phyloP scores from a whole-genome alignment of 148 eudicot genomes.

The Nyssa sinensis region DNA sequence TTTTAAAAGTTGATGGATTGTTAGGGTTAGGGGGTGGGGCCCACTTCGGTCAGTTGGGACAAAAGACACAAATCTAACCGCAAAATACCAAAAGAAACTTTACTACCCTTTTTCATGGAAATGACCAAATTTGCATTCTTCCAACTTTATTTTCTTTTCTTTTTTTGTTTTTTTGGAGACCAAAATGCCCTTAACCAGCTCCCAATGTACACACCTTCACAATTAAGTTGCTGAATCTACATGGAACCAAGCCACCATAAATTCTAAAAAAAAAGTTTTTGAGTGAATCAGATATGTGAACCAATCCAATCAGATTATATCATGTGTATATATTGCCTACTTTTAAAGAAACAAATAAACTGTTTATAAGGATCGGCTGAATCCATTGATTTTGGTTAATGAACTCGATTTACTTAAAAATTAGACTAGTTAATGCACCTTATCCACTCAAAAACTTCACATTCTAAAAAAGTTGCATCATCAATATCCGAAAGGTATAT shows the following conservation, averaged over 20 bases:
- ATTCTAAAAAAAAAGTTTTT: background rate
- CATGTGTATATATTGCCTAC: no score
- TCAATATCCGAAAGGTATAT: background rate
- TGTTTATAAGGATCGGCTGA: no score
- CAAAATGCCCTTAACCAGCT: slow-evolving; percentile 3
- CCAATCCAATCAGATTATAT: no score
- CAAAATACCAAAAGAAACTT: slow-evolving; percentile 12
- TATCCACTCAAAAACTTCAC: no score
- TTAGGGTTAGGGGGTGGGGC: no score
- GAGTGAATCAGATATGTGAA: no score
- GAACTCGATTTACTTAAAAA: no score
- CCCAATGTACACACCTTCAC: background rate
- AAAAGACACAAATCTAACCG: slow-evolving; percentile 2
- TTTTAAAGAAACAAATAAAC: no score
- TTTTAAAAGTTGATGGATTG: background rate
- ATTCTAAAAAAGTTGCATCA: no score
- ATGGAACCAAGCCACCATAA: slow-evolving; percentile 8
- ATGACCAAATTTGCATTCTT: background rate
- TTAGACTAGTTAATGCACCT: no score
- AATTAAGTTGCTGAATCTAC: background rate
- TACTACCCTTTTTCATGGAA: background rate
- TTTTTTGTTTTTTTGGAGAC: background rate
- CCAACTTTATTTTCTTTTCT: background rate
- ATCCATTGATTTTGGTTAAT: no score
- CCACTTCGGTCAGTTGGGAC: background rate